Percentiles rank a stretch among this genome's conserved stretches.
Evolutionary conservation across 2,329 filamentous ascomycete genomes (phyloP).

Genomic region (Pezicula neosporulosa): DNA sequence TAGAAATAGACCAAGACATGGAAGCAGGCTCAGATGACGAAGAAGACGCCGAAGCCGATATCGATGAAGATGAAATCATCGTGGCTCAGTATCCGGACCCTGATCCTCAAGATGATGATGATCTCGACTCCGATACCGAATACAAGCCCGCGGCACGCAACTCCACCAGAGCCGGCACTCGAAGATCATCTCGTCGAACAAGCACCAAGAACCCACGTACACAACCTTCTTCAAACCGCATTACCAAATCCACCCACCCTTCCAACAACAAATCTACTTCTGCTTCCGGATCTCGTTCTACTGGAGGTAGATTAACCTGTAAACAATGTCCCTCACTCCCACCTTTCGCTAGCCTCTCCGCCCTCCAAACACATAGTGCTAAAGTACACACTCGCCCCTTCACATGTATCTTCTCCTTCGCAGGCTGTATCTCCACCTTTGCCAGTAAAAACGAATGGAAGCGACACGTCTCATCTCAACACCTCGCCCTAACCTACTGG

Average conservation of each 20-base stretch:
- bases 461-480: conserved; percentile 77
- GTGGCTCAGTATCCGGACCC: conserved; percentile 1
- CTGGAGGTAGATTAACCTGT: conserved; percentile 9
- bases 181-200: conserved; percentile 4
- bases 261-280: background rate
- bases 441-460: conserved; percentile 94
- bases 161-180: conserved; percentile 10
- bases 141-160: conserved; percentile 16
- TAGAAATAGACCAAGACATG: background rate
- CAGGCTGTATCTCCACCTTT: conserved; percentile 72
- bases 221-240: conserved; percentile 2
- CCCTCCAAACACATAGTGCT: conserved; percentile 45
- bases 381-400: conserved; percentile 56
- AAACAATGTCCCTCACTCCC: conserved; percentile 18
- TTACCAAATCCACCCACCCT: conserved; percentile 8
- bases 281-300: background rate
- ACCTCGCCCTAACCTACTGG: conserved; percentile 72
- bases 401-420: conserved; percentile 73
- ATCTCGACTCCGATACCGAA: conserved; percentile 17
- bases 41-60: conserved; percentile 8
- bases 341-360: conserved; percentile 41
- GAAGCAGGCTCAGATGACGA: conserved; percentile 2
- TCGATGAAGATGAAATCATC: conserved; percentile 9
- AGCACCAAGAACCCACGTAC: conserved; percentile 6
- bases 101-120: conserved; percentile 1